These are phyloP conservation scores for Coffea humblotiana DNA, from an alignment of 305 asterid genomes.

Conservation along the genomic window DNA sequence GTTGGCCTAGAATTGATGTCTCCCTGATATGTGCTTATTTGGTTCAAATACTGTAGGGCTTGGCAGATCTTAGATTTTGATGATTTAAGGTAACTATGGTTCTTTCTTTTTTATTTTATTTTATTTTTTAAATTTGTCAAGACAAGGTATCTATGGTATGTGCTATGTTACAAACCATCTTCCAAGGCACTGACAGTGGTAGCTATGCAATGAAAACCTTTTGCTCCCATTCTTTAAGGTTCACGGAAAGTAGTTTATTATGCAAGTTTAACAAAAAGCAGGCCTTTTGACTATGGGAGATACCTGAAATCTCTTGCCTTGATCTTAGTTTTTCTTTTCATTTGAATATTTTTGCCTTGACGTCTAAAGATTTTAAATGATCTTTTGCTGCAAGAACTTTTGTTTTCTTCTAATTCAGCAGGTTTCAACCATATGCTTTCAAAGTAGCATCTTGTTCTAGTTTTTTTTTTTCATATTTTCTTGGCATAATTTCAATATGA, in stretches of 20 bases:
- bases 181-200: neutral
- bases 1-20: neutral
- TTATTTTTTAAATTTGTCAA: neutral
- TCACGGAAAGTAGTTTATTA: neutral
- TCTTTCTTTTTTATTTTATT: neutral
- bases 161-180: neutral
- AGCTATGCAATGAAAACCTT: neutral
- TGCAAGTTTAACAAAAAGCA: neutral
- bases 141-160: neutral
- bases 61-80: neutral
- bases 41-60: neutral
- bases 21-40: neutral
- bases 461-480: neutral
- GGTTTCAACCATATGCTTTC: neutral
- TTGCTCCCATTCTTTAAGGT: neutral
- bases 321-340: neutral
- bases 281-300: neutral
- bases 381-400: neutral
- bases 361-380: neutral
- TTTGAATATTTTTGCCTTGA: neutral
- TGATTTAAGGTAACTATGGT: neutral
- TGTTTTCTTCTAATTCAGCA: neutral
- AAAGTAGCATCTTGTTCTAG: neutral
- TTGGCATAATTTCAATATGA: neutral
- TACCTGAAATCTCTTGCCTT: neutral